Evolutionary conservation across 1,139 yeast genomes (phyloP), one percentile per base, ranked within the genome.

Genomic region (Suhomyces bokatorum): DNA sequence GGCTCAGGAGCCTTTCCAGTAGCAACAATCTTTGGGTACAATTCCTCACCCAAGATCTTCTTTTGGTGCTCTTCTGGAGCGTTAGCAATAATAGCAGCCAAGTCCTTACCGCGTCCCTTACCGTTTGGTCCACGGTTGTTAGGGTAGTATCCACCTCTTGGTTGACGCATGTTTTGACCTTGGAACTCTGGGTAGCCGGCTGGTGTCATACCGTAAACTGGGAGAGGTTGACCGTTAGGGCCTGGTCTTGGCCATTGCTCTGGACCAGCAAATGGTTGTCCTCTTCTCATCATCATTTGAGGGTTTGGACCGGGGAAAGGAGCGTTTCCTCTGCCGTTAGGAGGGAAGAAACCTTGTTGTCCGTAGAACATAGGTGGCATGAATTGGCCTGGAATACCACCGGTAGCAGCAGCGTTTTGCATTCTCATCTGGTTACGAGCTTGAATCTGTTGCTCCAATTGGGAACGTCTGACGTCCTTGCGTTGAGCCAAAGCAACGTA

Each of bases 401-500:
- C 90, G 52, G 83, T 78, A 55, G 86, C 87, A 56, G 87, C 89
- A 70, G 88, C 90, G 70, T 90, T 96, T 80, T 91, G 98, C 83
- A 90, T 81, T 79, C 98, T 88, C 85, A 91, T 83, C 77, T 93
- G 98, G 82, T 89, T 90, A 80, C 97, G 88, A 58, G 97, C 98
- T 72, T 88, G 96, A 67, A 90, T 87, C 75, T 93, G 99, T 78
- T 95, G 98, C 71, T 90, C 95, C 69, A 95, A 81, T 78, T 93
- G 98, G 62, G 90, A 83, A 69, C 96, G 88, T 82, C 99, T 90
- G 52, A 89, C 96, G 64, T 93, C 99, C 78, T 90, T 91, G 74
- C 97, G 88, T 82, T 93, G 99, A 62, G 99, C 99, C 67, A 95
- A 85, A 54, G 98, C 97, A 73, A 93, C 99, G 70, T 93, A 93